Conservation (phyloP, 2,329 filamentous ascomycete genomes). For the Leptoxyphium fumago region DNA sequence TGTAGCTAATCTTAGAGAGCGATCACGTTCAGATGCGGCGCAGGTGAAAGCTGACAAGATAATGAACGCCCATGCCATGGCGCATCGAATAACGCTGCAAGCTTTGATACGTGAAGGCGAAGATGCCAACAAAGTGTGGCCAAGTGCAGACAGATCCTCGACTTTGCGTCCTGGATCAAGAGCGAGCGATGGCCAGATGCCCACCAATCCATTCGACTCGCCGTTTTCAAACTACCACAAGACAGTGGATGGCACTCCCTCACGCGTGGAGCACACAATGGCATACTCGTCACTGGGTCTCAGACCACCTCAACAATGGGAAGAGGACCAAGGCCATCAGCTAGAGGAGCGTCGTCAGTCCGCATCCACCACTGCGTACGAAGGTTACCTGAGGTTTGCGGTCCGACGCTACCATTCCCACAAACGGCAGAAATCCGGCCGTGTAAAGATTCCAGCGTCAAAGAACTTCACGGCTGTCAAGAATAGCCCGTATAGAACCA, state of each 20-base stretch:
- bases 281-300: not conserved
- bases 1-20: not conserved
- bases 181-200: not conserved
- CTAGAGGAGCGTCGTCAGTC: not conserved
- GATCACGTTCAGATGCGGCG: constrained; percentile 1
- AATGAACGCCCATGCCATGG: constrained; percentile 16
- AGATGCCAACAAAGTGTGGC: constrained; percentile 5
- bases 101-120: constrained; percentile 17
- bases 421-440: constrained; percentile 10
- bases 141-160: not conserved
- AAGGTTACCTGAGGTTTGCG: constrained; percentile 19
- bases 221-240: not conserved
- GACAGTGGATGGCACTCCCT: not conserved
- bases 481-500: constrained; percentile 3
- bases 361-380: constrained; percentile 2
- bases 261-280: not conserved
- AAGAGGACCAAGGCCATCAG: not conserved
- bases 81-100: constrained; percentile 20
- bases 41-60: constrained; percentile 15
- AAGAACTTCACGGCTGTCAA: constrained; percentile 12
- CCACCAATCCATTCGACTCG: not conserved
- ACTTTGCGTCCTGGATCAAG: not conserved
- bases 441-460: constrained; percentile 16
- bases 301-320: not conserved
- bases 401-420: constrained; percentile 15